Evolutionary conservation across 106 monocot genomes (phyloP), one percentile per base, ranked within the genome.

Genomic region (Apostasia shenzhenica): DNA sequence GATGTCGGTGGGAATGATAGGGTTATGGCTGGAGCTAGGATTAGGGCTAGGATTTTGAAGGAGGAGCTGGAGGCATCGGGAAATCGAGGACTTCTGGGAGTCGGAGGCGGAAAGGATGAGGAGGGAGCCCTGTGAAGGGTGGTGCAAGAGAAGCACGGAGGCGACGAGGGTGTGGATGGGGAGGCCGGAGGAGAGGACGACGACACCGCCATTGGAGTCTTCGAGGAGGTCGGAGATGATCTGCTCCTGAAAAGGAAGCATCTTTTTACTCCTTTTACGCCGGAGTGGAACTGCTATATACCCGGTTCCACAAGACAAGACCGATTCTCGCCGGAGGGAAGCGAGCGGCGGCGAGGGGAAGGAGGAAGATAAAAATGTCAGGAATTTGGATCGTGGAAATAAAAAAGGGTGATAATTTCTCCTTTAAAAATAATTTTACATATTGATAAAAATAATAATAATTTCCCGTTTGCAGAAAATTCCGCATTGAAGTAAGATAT

Each of bases 131-230:
- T 66, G 57, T 45, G 82, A 70, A 14, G 84, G 75, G 53, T 79
- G 65, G 80, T 86, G 89, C 62, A 74, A 68, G 69, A 89, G 76
- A 69, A 91, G 78, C 69, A 92, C 84, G 76, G 92, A 77, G 61
- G 92, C 65, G 66, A 84, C 57, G 64, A 97, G 75, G 55, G 87
- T 75, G 67, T 75, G 69, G 68, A 92, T 67, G 51, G 86, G 81
- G 59, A 97, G 86, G 64, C 92, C 92, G 37, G 92, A 82, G 71
- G 89, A 82, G 77, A 97, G 80, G 52, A 95, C 82, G 54, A 89
- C 84, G 43, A 92, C 68, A 48, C 92, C 95, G 48, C 92, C 92
- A 65, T 67, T 67, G 53, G 84, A 72, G 70, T 92, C 92, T 5
- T 84, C 81, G 48, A 97, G 68, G 56, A 97, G 86, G 59, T 97